Percentiles rank a stretch among this genome's conserved stretches.
Evolutionary conservation across 2,329 filamentous ascomycete species (phyloP).

Genomic region (Neonectria magnoliae): DNA sequence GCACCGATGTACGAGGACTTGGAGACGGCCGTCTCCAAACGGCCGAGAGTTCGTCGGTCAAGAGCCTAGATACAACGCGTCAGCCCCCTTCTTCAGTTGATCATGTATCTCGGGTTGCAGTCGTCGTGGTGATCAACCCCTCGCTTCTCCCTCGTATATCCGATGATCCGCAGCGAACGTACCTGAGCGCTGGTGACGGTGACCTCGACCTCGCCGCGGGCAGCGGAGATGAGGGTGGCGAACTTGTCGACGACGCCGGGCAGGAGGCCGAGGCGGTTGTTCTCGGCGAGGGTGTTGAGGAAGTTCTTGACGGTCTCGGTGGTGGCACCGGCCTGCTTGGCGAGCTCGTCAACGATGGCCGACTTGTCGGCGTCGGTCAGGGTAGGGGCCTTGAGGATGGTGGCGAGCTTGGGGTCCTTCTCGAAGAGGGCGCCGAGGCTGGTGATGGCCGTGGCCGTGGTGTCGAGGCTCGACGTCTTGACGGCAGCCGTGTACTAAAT

Average conservation of each 20-base stretch:
- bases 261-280: conserved; percentile 91
- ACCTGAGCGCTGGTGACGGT: conserved; percentile 90
- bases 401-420: conserved; percentile 82
- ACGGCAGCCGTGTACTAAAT: conserved; percentile 93
- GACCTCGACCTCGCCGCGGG: conserved; percentile 93
- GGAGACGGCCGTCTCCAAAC: conserved; percentile 86
- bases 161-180: conserved; percentile 50
- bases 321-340: conserved; percentile 80
- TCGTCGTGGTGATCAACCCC: not conserved
- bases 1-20: conserved; percentile 90
- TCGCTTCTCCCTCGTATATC: conserved; percentile 15
- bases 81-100: conserved; percentile 19
- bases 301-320: conserved; percentile 95
- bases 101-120: not conserved
- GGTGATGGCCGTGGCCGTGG: conserved; percentile 81
- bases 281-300: conserved; percentile 87
- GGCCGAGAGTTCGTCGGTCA: conserved; percentile 84
- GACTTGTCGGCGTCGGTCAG: conserved; percentile 83
- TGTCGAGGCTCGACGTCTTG: conserved; percentile 87
- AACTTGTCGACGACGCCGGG: conserved; percentile 90
- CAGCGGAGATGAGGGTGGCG: conserved; percentile 83
- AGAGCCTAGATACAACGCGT: conserved; percentile 69
- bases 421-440: conserved; percentile 77
- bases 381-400: conserved; percentile 82
- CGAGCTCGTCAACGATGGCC: conserved; percentile 85